Evolutionary conservation across 176 grass and related monocot genomes (phyloP).

Genomic region (Lolium multiflorum): DNA sequence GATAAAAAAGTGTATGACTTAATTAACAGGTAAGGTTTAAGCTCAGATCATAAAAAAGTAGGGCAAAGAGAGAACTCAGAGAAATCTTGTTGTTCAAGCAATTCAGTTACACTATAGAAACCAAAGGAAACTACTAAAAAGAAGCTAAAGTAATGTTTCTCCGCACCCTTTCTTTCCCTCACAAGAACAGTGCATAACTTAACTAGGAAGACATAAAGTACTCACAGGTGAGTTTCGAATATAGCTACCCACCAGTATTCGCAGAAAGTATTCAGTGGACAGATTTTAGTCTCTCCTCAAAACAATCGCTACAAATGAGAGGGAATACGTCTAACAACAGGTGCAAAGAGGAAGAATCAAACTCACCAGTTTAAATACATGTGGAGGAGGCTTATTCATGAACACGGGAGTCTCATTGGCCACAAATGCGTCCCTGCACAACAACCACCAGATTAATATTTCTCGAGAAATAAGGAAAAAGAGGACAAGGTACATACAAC

Average conservation of each 20-base stretch:
- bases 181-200: conserved; percentile 11
- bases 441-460: conserved; percentile 25
- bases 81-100: conserved; percentile 1
- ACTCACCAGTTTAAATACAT: conserved; percentile 41
- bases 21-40: conserved; percentile 6
- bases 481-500: neutral
- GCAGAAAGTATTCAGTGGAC: neutral
- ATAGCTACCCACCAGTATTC: neutral
- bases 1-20: neutral
- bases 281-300: conserved; percentile 17
- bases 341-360: conserved; percentile 13
- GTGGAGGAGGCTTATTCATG: conserved; percentile 40
- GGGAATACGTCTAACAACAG: neutral
- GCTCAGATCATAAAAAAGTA: neutral
- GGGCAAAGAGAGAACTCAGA: neutral
- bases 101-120: conserved; percentile 1
- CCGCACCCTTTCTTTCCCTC: neutral
- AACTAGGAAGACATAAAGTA: neutral
- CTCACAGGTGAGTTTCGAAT: conserved; percentile 3
- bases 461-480: conserved; percentile 1
- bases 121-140: neutral
- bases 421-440: conserved; percentile 40
- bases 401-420: neutral
- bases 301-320: conserved; percentile 22
- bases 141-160: conserved; percentile 1